A percentile compares a stretch with the other conserved stretches of the same genome.
Evolutionary conservation across 345 rosid species (phyloP).

Genomic region (Boechera retrofracta): DNA sequence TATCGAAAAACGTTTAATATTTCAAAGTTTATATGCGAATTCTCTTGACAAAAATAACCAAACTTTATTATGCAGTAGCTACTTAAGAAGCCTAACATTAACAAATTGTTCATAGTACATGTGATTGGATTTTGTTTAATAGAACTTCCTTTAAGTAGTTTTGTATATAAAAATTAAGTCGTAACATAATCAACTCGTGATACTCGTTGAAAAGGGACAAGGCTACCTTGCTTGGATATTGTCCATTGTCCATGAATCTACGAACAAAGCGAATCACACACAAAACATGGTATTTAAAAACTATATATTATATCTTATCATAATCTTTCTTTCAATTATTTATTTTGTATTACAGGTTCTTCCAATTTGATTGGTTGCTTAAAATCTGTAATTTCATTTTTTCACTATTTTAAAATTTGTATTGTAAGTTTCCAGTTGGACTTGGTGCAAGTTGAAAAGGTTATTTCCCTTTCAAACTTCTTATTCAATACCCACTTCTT

Average conservation of each 20-base stretch:
- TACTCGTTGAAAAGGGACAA: conserved; percentile 29
- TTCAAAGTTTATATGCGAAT: background rate
- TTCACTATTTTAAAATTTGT: conserved; percentile 26
- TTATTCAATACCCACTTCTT: background rate
- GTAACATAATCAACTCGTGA: conserved; percentile 34
- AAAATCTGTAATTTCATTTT: background rate
- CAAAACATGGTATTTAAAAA: background rate
- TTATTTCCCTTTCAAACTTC: background rate
- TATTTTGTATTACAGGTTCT: conserved; percentile 41
- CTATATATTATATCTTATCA: background rate
- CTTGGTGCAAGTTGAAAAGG: background rate
- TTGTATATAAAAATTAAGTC: background rate
- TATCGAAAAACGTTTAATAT: background rate
- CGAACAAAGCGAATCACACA: conserved; percentile 23
- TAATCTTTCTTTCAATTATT: background rate
- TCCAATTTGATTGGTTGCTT: conserved; percentile 27
- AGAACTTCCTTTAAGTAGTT: background rate
- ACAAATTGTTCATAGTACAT: background rate
- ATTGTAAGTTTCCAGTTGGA: conserved; percentile 33
- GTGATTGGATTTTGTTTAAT: background rate
- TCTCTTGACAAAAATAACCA: background rate
- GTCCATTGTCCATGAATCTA: conserved; percentile 28
- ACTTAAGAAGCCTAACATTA: background rate
- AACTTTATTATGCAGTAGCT: background rate
- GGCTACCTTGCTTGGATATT: conserved; percentile 44